Base-by-base conservation (phyloP, 352 stramenopile genomes). In the Phytopythium mirpurense region DNA sequence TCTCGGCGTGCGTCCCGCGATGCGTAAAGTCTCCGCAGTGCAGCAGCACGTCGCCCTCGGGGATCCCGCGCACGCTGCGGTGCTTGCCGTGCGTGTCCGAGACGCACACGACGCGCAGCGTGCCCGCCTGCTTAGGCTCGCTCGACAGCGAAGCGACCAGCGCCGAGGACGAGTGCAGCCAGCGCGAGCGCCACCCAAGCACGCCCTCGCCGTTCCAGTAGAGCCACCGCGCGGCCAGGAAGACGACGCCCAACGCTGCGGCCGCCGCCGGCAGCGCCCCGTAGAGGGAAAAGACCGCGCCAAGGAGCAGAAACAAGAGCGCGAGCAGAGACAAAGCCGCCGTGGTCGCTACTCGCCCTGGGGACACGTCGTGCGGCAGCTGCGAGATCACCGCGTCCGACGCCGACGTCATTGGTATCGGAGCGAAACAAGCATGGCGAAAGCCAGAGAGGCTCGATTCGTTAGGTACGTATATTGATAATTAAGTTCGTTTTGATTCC, bases 11-110 rank as follows among this genome's bases (percentile, higher is more conserved):
- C 0, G 74, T 83, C 3, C 84, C 84, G 18, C 59, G 87, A 34
- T 84, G 83, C 44, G 82, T 92, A 34, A 98, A 92, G 67, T 98
- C 91, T 18, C 83, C 83, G 59, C 95, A 91, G 40, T 96, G 88
- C 44, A 98, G 76, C 27, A 97, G 56, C 31, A 97, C 74, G 54
- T 95, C 86, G 34, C 95, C 82, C 5, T 67, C 46, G 0, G 83
- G 78, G 0, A 93, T 58, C 27, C 54, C 54, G 21, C 49, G 64
- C 44, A 98, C 66, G 18, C 78, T 66, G 8, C 70, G 74, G 55
- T 94, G 84, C 31, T 74, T 76, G n/a, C 62, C 65, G 40, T 94
- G 84, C 18, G 84, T 94, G 54, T 94, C 84, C 0, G 84, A 94
- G 55, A 94, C 70, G 60, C 83, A 92, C 5, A 93, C 82, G 2